phyloP scores from a whole-genome alignment of 106 monocot genomes.

The Vanilla planifolia region DNA sequence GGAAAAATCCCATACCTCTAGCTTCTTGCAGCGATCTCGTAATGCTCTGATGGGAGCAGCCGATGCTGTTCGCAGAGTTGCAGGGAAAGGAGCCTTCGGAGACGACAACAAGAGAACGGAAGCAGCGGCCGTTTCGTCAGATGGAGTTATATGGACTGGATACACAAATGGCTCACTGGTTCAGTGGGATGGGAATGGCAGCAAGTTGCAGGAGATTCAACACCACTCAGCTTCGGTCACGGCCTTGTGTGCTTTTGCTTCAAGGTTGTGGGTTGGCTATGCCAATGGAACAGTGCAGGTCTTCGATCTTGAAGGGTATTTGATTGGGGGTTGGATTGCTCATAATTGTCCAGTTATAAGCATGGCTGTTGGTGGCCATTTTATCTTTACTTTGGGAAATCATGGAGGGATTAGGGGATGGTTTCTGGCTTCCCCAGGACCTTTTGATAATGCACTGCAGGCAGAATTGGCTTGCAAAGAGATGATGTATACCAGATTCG shows the following conservation, averaged over 20 bases:
- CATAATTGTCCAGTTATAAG: constrained; percentile 13
- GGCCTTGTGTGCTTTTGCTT: constrained; percentile 6
- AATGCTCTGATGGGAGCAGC: constrained; percentile 19
- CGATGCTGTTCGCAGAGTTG: constrained; percentile 18
- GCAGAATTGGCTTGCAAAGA: constrained; percentile 10
- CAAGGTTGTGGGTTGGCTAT: constrained; percentile 15
- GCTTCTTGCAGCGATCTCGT: constrained; percentile 11
- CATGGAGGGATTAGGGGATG: constrained; percentile 20
- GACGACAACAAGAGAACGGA: constrained; percentile 8
- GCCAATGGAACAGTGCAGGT: constrained; percentile 11
- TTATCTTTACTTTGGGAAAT: constrained; percentile 11
- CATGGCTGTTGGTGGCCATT: constrained; percentile 7
- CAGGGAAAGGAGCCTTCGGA: constrained; percentile 13
- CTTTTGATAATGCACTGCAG: constrained; percentile 8
- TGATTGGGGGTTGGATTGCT: constrained; percentile 7
- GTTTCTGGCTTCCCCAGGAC: constrained; percentile 17
- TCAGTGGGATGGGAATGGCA: constrained; percentile 20
- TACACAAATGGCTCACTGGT: constrained; percentile 18
- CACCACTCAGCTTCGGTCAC: constrained; percentile 6
- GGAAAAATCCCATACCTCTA: constrained; percentile 13
- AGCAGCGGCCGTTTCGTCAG: constrained; percentile 7
- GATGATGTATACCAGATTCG: constrained; percentile 1
- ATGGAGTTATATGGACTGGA: constrained; percentile 13
- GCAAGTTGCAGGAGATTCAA: constrained; percentile 10
- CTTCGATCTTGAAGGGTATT: constrained; percentile 10